Evolutionary conservation across 2,329 filamentous ascomycete species (phyloP).

Genomic region (Penicillium palitans): DNA sequence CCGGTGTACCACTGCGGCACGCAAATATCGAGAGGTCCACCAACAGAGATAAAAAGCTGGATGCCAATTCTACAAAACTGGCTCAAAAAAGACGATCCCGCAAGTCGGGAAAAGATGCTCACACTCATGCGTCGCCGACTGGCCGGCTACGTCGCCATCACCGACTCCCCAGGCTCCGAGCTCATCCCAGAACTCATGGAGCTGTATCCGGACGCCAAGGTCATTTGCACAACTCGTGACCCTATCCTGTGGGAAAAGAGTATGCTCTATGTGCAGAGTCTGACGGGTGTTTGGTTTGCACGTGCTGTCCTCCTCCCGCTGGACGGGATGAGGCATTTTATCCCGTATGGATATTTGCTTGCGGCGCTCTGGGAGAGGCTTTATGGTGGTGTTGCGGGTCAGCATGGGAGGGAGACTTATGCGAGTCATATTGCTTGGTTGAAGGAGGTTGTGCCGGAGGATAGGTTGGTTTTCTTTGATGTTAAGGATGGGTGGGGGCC

Average conservation of each 20-base stretch:
- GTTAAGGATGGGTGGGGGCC: slow-evolving; percentile 49
- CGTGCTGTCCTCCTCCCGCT: slow-evolving; percentile 24
- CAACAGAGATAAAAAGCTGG: slow-evolving; percentile 27
- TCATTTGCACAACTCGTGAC: slow-evolving; percentile 44
- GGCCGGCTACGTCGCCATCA: slow-evolving; percentile 50
- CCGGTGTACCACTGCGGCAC: slow-evolving; percentile 55
- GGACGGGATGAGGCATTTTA: slow-evolving; percentile 29
- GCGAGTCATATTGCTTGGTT: slow-evolving; percentile 28
- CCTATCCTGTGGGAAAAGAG: slow-evolving; percentile 25
- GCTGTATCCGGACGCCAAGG: slow-evolving; percentile 52
- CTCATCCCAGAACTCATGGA: slow-evolving; percentile 50
- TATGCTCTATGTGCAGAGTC: slow-evolving; percentile 20
- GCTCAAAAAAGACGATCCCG: slow-evolving; percentile 4
- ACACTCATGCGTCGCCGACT: slow-evolving; percentile 15
- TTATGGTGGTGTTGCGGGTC: slow-evolving; percentile 16
- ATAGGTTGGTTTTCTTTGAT: slow-evolving; percentile 40
- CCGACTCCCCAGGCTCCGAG: slow-evolving; percentile 47
- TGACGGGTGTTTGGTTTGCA: slow-evolving; percentile 23
- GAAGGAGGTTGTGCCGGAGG: slow-evolving; percentile 29
- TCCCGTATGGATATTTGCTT: slow-evolving; percentile 19
- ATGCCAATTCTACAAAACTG: slow-evolving; percentile 22
- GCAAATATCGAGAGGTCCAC: slow-evolving; percentile 29
- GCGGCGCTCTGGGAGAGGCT: slow-evolving; percentile 23
- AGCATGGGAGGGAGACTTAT: slow-evolving; percentile 19
- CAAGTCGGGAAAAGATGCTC: slow-evolving; percentile 12